Base-by-base conservation (phyloP, 2,329 filamentous ascomycete species). In the Aureobasidium pullulans region DNA sequence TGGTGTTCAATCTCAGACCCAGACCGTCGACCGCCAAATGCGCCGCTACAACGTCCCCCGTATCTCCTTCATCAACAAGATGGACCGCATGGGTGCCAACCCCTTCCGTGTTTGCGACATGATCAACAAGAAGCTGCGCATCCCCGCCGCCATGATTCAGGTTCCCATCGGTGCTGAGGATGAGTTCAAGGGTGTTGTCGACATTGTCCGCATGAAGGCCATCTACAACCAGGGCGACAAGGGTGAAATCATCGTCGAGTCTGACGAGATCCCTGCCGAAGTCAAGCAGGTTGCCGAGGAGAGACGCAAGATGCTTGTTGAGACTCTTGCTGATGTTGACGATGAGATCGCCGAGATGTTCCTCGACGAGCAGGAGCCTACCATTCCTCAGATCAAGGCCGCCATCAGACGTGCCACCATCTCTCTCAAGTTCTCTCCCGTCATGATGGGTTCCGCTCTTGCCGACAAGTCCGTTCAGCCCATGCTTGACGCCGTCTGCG, bases 31-130 rank as follows among this genome's bases (percentile, higher is more conserved):
- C 74, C 84, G 94, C 67, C 94, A 99, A 79, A 99, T 99, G 94
- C 90, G 91, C 79, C 86, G 94, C 66, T 99, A 99, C 81, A 93
- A 97, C 71, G 87, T 99, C 63, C 94, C 94, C 62, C 84, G 94
- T 67, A 86, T 99, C 73, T 96, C 89, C 58, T 99, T 99, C 70
- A 85, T 99, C 72, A 99, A 99, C 80, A 99, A 99, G 82, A 97
- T 99, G 93, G 94, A 99, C 71, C 88, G 94, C 65, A 96, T 96
- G 88, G 94, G 94, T 62, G 90, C 94, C 64, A 97, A 99, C 72
- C 94, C 94, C 8, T 99, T 92, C 85, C 96, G 96, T 77, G 92
- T 91, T 8, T 86, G 99, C 60, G 93, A 99, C 42, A 92, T 96
- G 77, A 97, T 99, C 80, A 96, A 96, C 78, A 84, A 86, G 68